A percentile compares a stretch with the other conserved stretches of the same genome.
These are phyloP conservation scores for Myrica gale DNA, from an alignment of 306 rosid species.

Conservation along the genomic window DNA sequence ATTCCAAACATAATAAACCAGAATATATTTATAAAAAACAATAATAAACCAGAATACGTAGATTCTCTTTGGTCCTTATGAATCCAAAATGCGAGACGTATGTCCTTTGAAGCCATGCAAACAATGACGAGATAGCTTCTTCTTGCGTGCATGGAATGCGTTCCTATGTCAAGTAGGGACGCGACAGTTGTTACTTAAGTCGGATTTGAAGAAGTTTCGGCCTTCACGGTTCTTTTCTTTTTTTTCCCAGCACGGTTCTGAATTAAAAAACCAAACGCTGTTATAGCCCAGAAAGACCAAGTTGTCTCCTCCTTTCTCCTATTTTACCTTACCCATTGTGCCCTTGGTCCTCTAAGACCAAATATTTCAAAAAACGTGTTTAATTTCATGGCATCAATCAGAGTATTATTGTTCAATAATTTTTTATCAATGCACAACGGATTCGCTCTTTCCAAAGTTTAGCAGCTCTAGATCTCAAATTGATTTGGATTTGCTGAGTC, in stretches of 20 bases:
- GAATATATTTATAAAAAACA: background rate
- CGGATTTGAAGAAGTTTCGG: constrained; percentile 32
- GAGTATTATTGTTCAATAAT: too few species aligned
- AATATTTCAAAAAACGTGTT: too few species aligned
- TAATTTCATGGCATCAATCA: too few species aligned
- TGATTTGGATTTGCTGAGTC: too few species aligned
- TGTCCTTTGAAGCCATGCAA: constrained; percentile 57
- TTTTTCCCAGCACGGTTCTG: background rate
- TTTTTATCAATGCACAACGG: too few species aligned
- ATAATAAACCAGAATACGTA: background rate
- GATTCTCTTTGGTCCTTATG: constrained; percentile 25
- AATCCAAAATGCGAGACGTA: constrained; percentile 53
- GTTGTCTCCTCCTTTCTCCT: background rate
- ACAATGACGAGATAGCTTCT: constrained; percentile 38
- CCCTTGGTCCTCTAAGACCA: too few species aligned
- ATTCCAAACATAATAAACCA: too few species aligned
- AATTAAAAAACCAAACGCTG: constrained; percentile 13
- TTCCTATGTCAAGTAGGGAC: constrained; percentile 44
- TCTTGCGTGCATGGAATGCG: constrained; percentile 76
- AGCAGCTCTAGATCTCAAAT: too few species aligned
- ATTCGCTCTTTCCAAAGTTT: too few species aligned
- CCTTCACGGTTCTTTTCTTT: constrained; percentile 4
- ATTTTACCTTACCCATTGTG: background rate
- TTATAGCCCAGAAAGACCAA: constrained; percentile 14
- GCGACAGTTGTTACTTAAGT: constrained; percentile 54